These are phyloP conservation scores for Fusarium armeniacum DNA, from an alignment of 2,329 filamentous ascomycete species.

Conservation along the genomic window DNA sequence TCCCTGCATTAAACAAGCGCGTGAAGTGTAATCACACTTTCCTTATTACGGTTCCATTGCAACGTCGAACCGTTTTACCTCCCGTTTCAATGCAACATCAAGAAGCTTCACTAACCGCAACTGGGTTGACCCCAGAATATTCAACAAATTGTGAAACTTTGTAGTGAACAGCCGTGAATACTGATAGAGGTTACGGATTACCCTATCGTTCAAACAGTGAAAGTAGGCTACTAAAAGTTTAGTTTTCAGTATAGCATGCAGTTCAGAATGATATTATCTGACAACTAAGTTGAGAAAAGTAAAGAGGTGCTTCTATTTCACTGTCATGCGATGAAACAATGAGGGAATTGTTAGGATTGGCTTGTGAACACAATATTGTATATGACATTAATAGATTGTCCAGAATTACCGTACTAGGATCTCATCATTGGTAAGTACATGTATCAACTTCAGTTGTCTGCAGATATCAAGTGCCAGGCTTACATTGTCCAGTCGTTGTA, in stretches of 20 bases:
- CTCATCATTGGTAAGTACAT: no score
- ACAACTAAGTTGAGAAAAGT: neutral
- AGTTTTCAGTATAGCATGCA: no score
- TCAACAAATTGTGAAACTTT: neutral
- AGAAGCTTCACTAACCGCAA: neutral
- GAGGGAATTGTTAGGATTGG: no score
- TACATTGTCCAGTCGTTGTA: neutral
- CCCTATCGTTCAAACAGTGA: fast-evolving
- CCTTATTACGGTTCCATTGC: neutral
- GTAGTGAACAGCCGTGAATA: neutral
- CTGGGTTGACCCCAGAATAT: neutral
- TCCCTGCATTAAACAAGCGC: neutral
- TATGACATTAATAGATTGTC: no score
- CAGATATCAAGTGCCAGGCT: neutral
- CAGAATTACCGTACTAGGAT: no score
- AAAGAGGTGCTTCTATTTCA: neutral
- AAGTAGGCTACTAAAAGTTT: neutral
- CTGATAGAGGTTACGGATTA: neutral
- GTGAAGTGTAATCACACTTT: slow-evolving; percentile 9
- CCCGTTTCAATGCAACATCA: neutral
- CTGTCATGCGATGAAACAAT: no score
- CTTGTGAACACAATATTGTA: no score
- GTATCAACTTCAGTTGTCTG: no score
- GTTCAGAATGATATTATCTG: neutral
- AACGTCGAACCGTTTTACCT: neutral